These are phyloP conservation scores for Tilletiopsis washingtonensis DNA, from an alignment of 1,284 basidiomycete species.

Conservation along the genomic window DNA sequence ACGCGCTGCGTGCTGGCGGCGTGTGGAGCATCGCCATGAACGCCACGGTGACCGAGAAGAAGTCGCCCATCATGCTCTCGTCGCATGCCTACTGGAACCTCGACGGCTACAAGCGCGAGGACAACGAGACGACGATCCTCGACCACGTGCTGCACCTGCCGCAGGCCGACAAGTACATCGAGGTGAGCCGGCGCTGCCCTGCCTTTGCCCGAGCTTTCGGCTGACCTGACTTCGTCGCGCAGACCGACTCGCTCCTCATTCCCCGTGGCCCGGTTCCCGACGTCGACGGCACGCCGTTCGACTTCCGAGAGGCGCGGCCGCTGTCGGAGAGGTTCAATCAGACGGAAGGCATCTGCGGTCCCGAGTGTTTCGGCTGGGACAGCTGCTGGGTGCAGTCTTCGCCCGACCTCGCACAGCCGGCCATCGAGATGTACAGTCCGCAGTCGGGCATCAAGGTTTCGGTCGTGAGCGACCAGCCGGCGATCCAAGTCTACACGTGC, in stretches of 20 bases:
- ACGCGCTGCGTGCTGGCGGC: conserved; percentile 18
- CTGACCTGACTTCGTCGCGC: too few relatives aligned
- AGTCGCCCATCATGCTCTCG: conserved; percentile 41
- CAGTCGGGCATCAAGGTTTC: conserved; percentile 31
- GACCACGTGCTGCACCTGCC: conserved; percentile 35
- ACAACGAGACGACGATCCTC: conserved; percentile 16
- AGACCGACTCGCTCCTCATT: conserved; percentile 23
- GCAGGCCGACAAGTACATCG: conserved; percentile 29
- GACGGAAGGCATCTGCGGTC: conserved; percentile 29
- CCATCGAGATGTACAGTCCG: conserved; percentile 29
- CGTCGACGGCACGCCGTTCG: conserved; percentile 22
- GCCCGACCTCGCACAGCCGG: conserved; percentile 17
- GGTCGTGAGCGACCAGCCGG: conserved; percentile 24
- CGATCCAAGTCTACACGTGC: conserved; percentile 38
- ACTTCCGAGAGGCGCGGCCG: conserved; percentile 24
- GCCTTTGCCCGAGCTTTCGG: too few relatives aligned
- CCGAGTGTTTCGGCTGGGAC: conserved; percentile 35
- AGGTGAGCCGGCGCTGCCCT: too few relatives aligned
- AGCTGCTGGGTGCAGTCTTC: conserved; percentile 32
- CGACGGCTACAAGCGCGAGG: conserved; percentile 16
- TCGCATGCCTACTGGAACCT: conserved; percentile 44
- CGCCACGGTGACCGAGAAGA: conserved; percentile 15
- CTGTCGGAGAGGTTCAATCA: conserved; percentile 27
- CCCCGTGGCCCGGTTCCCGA: conserved; percentile 27
- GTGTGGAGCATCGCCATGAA: conserved; percentile 28